Conservation (phyloP, 2,329 filamentous ascomycete genomes). For the Pseudogymnoascus pannorum region DNA sequence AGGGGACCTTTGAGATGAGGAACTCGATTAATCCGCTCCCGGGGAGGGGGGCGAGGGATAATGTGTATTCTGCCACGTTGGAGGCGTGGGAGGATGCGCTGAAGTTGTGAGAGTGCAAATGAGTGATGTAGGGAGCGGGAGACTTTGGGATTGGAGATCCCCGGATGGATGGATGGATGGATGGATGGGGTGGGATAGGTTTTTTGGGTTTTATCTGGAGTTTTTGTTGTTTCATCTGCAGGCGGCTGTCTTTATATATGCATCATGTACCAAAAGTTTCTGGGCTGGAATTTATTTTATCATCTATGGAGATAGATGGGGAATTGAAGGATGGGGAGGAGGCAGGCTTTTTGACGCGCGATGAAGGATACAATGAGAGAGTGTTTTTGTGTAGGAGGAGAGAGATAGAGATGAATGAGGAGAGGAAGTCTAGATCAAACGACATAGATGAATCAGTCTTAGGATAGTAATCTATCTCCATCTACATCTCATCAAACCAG, state of each 20-base stretch:
- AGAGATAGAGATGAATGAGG: neutral
- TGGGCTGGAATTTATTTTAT: neutral
- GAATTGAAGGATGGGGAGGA: neutral
- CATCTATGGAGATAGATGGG: neutral
- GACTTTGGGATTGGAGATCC: neutral
- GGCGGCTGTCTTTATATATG: neutral
- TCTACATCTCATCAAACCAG: neutral
- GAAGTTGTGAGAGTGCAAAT: neutral
- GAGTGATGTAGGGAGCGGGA: neutral
- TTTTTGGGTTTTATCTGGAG: neutral
- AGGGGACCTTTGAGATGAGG: conserved; percentile 20
- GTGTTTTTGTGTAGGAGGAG: neutral
- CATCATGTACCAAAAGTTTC: conserved; percentile 1
- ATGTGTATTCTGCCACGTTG: neutral
- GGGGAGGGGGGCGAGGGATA: neutral
- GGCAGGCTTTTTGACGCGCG: neutral
- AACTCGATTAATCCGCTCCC: conserved; percentile 18
- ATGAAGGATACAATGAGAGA: neutral
- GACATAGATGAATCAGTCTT: neutral
- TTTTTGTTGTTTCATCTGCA: neutral
- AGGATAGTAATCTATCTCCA: neutral
- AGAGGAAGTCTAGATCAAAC: neutral
- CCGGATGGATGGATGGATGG: neutral
- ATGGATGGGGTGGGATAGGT: neutral
- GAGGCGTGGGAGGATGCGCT: neutral